A percentile compares a stretch with the other conserved stretches of the same genome.
Conservation (phyloP, 2,329 filamentous ascomycete species). For the Fusarium virguliforme region DNA sequence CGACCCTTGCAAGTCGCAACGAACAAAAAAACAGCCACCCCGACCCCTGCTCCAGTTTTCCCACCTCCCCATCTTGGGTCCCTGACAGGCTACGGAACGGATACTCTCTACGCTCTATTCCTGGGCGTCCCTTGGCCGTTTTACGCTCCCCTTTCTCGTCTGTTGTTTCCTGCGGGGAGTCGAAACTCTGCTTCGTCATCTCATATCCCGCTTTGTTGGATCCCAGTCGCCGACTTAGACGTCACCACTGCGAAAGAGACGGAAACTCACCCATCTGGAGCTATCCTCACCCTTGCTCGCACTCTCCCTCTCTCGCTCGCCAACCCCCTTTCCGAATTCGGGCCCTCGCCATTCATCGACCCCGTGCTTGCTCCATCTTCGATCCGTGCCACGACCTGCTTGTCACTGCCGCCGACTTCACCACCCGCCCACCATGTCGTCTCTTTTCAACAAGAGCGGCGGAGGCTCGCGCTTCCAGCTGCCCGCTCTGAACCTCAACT, state of each 20-base stretch:
- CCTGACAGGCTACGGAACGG: conserved; percentile 36
- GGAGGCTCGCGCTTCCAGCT: conserved; percentile 67
- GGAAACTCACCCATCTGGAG: conserved; percentile 21
- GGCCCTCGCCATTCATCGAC: conserved; percentile 30
- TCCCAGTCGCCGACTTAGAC: conserved; percentile 35
- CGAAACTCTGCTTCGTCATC: conserved; percentile 50
- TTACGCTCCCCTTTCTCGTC: conserved; percentile 48
- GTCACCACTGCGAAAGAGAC: conserved; percentile 18
- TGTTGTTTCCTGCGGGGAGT: conserved; percentile 52
- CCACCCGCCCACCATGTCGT: conserved; percentile 51
- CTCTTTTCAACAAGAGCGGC: conserved; percentile 52
- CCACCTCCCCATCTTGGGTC: conserved; percentile 39
- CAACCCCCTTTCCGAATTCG: conserved; percentile 31
- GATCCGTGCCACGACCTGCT: conserved; percentile 32
- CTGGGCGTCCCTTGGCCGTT: conserved; percentile 35
- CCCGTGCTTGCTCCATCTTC: conserved; percentile 31
- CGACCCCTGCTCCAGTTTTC: conserved; percentile 50
- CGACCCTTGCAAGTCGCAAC: conserved; percentile 47
- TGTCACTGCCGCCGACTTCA: conserved; percentile 3
- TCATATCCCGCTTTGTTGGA: conserved; percentile 35
- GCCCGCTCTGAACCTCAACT: conserved; percentile 72
- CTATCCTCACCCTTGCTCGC: conserved; percentile 16
- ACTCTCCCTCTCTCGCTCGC: conserved; percentile 10
- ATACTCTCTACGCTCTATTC: conserved; percentile 17
- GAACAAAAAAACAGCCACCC: conserved; percentile 42